Percentiles rank a stretch among this genome's conserved stretches.
phyloP scores from a whole-genome alignment of 352 stramenopile genomes.

The Phytophthora melonis region DNA sequence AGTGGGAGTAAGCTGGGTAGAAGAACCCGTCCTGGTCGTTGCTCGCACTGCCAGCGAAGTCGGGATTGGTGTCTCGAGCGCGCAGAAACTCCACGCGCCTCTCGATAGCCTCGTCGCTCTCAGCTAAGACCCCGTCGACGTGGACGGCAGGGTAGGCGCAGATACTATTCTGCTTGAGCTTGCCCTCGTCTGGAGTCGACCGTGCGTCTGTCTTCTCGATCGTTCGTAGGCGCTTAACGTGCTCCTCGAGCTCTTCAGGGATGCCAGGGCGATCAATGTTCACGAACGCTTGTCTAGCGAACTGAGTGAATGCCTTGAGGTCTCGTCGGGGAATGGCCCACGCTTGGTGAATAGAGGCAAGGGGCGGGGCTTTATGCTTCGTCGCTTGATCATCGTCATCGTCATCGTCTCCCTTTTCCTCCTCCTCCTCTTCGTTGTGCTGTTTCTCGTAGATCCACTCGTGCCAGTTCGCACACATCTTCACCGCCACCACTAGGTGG shows the following conservation, averaged over 20 bases:
- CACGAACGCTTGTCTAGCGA: slow-evolving; percentile 58
- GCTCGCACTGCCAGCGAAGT: not conserved
- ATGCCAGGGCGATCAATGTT: slow-evolving; percentile 45
- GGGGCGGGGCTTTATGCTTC: slow-evolving; percentile 16
- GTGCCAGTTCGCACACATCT: slow-evolving; percentile 82
- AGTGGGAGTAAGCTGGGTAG: slow-evolving; percentile 44
- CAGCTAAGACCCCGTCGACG: slow-evolving; percentile 58
- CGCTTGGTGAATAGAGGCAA: slow-evolving; percentile 20
- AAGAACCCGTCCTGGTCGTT: slow-evolving; percentile 51
- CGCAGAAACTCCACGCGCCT: slow-evolving; percentile 46
- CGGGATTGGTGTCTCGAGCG: slow-evolving; percentile 23
- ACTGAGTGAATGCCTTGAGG: slow-evolving; percentile 62
- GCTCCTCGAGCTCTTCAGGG: slow-evolving; percentile 50
- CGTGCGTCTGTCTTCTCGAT: slow-evolving; percentile 26
- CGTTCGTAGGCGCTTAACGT: slow-evolving; percentile 55
- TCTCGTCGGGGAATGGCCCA: slow-evolving; percentile 49
- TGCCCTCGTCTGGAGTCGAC: slow-evolving; percentile 9
- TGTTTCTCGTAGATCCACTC: slow-evolving; percentile 80
- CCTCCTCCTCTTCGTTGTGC: slow-evolving; percentile 17
- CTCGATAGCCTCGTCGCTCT: slow-evolving; percentile 64
- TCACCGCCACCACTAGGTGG: slow-evolving; percentile 70
- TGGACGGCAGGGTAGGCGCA: slow-evolving; percentile 63
- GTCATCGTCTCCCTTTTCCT: slow-evolving; percentile 31
- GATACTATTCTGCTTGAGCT: slow-evolving; percentile 43
- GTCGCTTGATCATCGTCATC: not conserved